Evolutionary conservation across 371 early-diverging fungal genomes (phyloP).

Genomic region (Basidiobolus meristosporus): DNA sequence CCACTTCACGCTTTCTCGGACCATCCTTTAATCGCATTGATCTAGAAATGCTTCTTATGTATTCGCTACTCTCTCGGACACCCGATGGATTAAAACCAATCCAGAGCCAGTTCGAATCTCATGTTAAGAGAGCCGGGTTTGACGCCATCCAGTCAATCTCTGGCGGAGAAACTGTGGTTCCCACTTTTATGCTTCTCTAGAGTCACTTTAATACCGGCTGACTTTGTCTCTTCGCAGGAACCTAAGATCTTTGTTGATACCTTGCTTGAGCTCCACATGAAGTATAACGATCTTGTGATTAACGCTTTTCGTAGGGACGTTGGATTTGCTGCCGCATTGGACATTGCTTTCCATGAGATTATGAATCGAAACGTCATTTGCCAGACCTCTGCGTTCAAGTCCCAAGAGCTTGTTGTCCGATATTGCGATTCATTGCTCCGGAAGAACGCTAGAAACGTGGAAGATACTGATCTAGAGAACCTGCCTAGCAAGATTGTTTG

Average conservation of each 20-base stretch:
- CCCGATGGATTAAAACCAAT: slow-evolving; percentile 66
- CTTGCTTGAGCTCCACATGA: slow-evolving; percentile 54
- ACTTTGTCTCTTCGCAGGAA: slow-evolving; percentile 23
- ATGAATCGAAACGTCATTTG: slow-evolving; percentile 77
- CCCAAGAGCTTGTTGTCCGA: slow-evolving; percentile 69
- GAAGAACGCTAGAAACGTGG: slow-evolving; percentile 64
- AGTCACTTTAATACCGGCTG: no score
- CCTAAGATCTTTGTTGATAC: slow-evolving; percentile 71
- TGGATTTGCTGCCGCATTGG: slow-evolving; percentile 74
- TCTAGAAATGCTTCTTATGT: slow-evolving; percentile 70
- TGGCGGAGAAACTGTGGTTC: slow-evolving; percentile 27
- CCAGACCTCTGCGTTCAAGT: slow-evolving; percentile 39
- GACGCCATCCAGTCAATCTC: slow-evolving; percentile 63
- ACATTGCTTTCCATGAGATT: slow-evolving; percentile 82
- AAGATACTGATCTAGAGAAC: slow-evolving; percentile 71
- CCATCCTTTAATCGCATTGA: no score
- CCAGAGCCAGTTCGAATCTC: slow-evolving; percentile 52
- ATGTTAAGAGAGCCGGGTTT: slow-evolving; percentile 69
- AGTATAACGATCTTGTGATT: slow-evolving; percentile 54
- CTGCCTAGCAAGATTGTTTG: slow-evolving; percentile 63
- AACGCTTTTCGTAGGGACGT: slow-evolving; percentile 63
- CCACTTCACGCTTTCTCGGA: no score
- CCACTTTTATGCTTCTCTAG: background rate
- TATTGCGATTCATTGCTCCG: slow-evolving; percentile 68
- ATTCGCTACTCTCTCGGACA: slow-evolving; percentile 55